Evolutionary conservation across 2,329 filamentous ascomycete species (phyloP).

Genomic region (Dactylellina cionopaga): DNA sequence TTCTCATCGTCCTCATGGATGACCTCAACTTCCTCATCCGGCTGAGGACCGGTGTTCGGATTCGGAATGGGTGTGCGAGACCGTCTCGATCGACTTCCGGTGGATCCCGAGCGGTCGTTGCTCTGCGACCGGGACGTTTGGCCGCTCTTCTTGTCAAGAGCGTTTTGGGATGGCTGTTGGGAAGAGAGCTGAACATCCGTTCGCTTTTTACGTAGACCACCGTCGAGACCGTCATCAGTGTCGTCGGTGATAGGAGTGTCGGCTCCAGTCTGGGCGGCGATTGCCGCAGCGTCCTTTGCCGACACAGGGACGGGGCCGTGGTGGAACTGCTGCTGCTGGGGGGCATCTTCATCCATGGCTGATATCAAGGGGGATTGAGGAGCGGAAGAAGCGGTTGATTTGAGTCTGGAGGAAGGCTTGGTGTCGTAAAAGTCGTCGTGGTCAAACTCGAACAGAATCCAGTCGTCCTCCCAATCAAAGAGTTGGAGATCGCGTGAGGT

Average conservation of each 20-base stretch:
- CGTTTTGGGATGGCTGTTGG: constrained; percentile 12
- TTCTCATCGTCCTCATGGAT: constrained; percentile 43
- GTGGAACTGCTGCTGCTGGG: constrained; percentile 41
- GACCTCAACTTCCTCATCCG: constrained; percentile 25
- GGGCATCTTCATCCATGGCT: constrained; percentile 45
- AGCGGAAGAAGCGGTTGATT: constrained; percentile 10
- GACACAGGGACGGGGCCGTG: constrained; percentile 44
- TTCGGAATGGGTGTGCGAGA: constrained; percentile 45
- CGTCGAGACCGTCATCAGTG: constrained; percentile 32
- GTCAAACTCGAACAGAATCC: constrained; percentile 51
- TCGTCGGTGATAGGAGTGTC: constrained; percentile 28
- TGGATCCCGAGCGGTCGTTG: constrained; percentile 28
- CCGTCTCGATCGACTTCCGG: constrained; percentile 22
- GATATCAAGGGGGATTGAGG: constrained; percentile 3
- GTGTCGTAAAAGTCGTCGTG: constrained; percentile 52
- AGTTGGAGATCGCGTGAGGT: constrained; percentile 50
- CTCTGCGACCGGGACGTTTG: constrained; percentile 40
- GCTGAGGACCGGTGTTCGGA: constrained; percentile 48
- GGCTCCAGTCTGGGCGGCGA: constrained; percentile 6
- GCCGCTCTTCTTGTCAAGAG: neutral
- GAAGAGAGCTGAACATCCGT: constrained; percentile 28
- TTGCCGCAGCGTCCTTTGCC: constrained; percentile 26
- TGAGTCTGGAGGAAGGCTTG: constrained; percentile 8
- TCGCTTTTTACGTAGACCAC: constrained; percentile 44
- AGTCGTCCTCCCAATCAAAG: constrained; percentile 50